Base-by-base conservation (phyloP, 2,329 filamentous ascomycete genomes). In the Coniella lustricola region DNA sequence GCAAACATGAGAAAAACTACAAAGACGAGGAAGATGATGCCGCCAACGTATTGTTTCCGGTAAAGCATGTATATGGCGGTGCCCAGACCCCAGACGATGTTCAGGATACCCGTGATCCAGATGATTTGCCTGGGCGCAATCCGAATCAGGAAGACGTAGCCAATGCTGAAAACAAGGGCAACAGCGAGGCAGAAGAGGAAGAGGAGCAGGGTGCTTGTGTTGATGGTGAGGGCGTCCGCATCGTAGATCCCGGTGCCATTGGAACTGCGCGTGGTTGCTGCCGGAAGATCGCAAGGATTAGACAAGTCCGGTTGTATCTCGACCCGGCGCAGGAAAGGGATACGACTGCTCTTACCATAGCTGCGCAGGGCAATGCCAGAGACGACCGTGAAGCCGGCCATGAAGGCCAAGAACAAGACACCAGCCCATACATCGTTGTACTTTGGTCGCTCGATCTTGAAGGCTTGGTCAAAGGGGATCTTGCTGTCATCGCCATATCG, bases 361-460 rank as follows among this genome's bases (percentile, higher is more conserved):
- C 86, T 86, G 55, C 85, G 77, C 34, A 96, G 79, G 0, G 82
- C 74, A 31, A 95, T 72, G 3, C 75, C 90, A 7, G 85, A 90
- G 42, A 95, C 82, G 8, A 78, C 89, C 9, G 81, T 76, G 59
- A 86, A 95, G 13, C 88, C 90, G 25, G 55, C 57, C 41, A 59
- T 58, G 12, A 56, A 59, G 16, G 57, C 44, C 10, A 64, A 20
- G 44, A 62, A 63, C 47, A 96, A 70, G 35, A 94, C 69, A 3
- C 85, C 90, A 3, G 90, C 90, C 91, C 90, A 96, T 21, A 87
- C 62, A 63, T 97, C 91, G 60, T 96, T 88, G 69, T 77, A 95
- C 65, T 91, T 94, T n/a, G 89, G 89, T 55, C 73, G 82, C 44
- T 87, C 79, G 45, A 96, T 67, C 66, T 84, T 84, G 73, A 97